Conservation (phyloP, 2,329 filamentous ascomycete genomes). For the Acarospora socialis region DNA sequence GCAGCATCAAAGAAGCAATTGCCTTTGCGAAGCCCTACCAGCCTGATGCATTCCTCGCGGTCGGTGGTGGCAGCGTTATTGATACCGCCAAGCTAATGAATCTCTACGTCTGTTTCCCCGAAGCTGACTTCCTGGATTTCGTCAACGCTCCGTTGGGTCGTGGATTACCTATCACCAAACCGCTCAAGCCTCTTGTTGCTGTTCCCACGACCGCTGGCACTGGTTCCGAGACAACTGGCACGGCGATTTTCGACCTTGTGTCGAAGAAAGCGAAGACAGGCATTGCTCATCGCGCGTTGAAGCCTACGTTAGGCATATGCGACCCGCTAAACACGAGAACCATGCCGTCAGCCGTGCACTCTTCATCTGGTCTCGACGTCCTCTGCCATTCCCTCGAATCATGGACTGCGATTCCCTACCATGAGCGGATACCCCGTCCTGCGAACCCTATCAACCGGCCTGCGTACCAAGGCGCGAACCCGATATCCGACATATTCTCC, state of each 20-base stretch:
- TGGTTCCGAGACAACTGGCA: conserved; percentile 89
- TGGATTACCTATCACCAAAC: conserved; percentile 58
- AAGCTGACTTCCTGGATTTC: conserved; percentile 92
- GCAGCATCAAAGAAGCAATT: conserved; percentile 76
- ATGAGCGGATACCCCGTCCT: conserved; percentile 70
- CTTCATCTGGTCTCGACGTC: conserved; percentile 82
- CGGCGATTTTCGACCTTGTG: conserved; percentile 92
- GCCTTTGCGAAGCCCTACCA: conserved; percentile 65
- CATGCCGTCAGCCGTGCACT: conserved; percentile 90
- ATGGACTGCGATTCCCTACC: conserved; percentile 94
- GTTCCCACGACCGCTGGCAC: conserved; percentile 78
- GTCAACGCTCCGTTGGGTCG: conserved; percentile 90
- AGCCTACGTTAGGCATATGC: conserved; percentile 82
- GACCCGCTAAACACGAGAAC: conserved; percentile 82
- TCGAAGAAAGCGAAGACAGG: conserved; percentile 86
- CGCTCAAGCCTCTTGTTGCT: conserved; percentile 62
- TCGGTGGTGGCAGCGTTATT: conserved; percentile 88
- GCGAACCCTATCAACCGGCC: conserved; percentile 80
- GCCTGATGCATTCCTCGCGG: conserved; percentile 83
- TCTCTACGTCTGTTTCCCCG: conserved; percentile 76
- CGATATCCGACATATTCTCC: conserved; percentile 94
- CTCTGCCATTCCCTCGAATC: conserved; percentile 91
- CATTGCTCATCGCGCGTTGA: conserved; percentile 86
- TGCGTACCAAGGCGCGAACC: conserved; percentile 93
- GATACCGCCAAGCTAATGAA: conserved; percentile 99